Conservation (phyloP, 805 yeast genomes). For the Yamadazyma endophytica region DNA sequence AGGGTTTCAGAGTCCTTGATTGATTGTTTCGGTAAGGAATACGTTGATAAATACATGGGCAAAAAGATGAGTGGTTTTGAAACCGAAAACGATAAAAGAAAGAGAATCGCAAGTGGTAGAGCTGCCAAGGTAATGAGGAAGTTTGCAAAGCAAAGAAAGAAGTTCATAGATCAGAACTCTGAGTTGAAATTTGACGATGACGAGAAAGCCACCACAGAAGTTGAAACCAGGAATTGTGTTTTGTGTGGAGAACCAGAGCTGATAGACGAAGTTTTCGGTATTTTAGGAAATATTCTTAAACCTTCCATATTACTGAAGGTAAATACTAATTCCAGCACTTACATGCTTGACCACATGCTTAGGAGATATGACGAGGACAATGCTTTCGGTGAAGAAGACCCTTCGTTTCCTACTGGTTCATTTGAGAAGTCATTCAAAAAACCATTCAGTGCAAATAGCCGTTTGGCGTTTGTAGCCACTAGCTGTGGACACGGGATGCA, state of each 20-base stretch:
- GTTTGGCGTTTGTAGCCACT: conserved; percentile 26
- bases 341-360: conserved; percentile 18
- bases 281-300: conserved; percentile 48
- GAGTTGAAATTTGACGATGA: conserved; percentile 9
- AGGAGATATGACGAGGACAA: conserved; percentile 19
- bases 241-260: conserved; percentile 55
- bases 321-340: conserved; percentile 19
- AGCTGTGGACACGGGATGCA: conserved; percentile 57
- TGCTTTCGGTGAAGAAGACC: conserved; percentile 12
- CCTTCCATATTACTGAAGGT: conserved; percentile 50
- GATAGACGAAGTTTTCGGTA: conserved; percentile 47
- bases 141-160: conserved; percentile 51
- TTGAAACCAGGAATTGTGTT: conserved; percentile 43
- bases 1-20: conserved; percentile 48
- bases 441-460: conserved; percentile 8
- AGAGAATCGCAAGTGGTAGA: conserved; percentile 56
- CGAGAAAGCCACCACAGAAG: conserved; percentile 6
- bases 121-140: conserved; percentile 59
- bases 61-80: conserved; percentile 41
- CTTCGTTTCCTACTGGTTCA: conserved; percentile 11
- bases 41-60: conserved; percentile 46
- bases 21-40: conserved; percentile 55
- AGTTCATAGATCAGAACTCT: conserved; percentile 39
- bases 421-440: conserved; percentile 12
- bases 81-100: conserved; percentile 52